Base-by-base conservation (phyloP, 2,329 filamentous ascomycete species). In the Fusarium sp. region DNA sequence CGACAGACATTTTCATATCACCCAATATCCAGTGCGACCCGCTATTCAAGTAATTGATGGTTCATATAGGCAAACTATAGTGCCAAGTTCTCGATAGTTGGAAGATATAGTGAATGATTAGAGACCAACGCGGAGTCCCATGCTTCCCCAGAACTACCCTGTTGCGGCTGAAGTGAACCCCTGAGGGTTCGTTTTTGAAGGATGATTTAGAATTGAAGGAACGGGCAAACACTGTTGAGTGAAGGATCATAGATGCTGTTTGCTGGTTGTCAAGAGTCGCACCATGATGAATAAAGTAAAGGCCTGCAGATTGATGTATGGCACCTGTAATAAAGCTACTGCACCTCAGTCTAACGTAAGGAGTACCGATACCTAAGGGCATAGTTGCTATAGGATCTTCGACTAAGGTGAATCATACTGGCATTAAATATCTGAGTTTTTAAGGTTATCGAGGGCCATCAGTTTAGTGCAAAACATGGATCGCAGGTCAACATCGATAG, bases 121-220 rank as follows among this genome's bases (percentile, higher is more conserved):
- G 10, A 34, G 34, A 4, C 19, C 14, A 34, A 23, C 14, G 20
- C 15, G 4, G 6, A 15, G 34, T 28, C n/a, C 28, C 6, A 5
- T 4, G 19, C 43, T 58, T 38, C 21, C 24, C 20, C 32, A 26
- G 38, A 49, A 55, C 26, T 28, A 23, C 26, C 59, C 45, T 39
- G 60, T 39, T 67, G 64, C 55, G 43, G 65, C 60, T 65, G 65
- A 65, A 46, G 23, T 49, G 24, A 17, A 67, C 48, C 58, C 63
- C 38, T 65, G 55, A 43, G 49, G 56, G 11, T 42, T 45, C 36
- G 21, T 38, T 21, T n/a, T 30, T 32, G 44, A 65, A 50, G 53
- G 65, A 67, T 61, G 50, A 50, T 15, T 32, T 32, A 59, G 48
- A 20, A 64, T 32, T 62, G 36, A 36, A 28, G 24, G 28, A 51